Conservation (phyloP, 495 filamentous ascomycete genomes). For the Lasiosphaeria miniovina region DNA sequence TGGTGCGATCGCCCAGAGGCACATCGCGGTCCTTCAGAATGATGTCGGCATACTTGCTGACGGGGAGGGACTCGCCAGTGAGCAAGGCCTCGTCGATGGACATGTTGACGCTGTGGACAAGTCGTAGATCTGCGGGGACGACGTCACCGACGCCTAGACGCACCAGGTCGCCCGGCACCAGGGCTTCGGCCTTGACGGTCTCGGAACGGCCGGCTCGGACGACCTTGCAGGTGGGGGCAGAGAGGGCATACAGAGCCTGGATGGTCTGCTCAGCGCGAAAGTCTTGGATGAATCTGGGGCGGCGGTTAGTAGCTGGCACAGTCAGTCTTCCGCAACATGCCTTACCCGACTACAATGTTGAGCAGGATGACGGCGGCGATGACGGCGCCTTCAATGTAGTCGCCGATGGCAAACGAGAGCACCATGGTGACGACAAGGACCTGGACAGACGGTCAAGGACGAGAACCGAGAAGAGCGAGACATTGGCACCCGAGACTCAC, state of each 20-base stretch:
- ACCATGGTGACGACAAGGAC: slow-evolving; percentile 82
- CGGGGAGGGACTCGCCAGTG: slow-evolving; percentile 66
- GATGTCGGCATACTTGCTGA: slow-evolving; percentile 37
- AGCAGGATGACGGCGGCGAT: slow-evolving; percentile 78
- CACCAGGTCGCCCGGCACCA: slow-evolving; percentile 78
- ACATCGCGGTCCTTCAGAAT: slow-evolving; percentile 42
- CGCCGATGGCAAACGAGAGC: slow-evolving; percentile 73
- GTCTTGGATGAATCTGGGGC: slow-evolving; percentile 68
- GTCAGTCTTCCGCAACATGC: background rate
- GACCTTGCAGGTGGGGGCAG: slow-evolving; percentile 73
- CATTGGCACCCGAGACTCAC: slow-evolving; percentile 7
- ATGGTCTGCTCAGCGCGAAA: slow-evolving; percentile 86
- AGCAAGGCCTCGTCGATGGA: slow-evolving; percentile 39
- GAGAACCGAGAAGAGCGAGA: slow-evolving; percentile 10
- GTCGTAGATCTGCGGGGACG: slow-evolving; percentile 69
- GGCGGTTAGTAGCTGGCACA: background rate
- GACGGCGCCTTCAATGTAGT: slow-evolving; percentile 83
- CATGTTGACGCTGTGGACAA: slow-evolving; percentile 78
- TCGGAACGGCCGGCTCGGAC: slow-evolving; percentile 63
- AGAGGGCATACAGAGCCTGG: slow-evolving; percentile 71
- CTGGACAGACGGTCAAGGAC: slow-evolving; percentile 35
- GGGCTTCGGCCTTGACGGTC: slow-evolving; percentile 59
- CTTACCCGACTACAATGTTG: slow-evolving; percentile 64
- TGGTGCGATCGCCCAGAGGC: slow-evolving; percentile 62
- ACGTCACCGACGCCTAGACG: slow-evolving; percentile 78